These are phyloP conservation scores for Coccinonectria pachysandricola DNA, from an alignment of 2,329 filamentous ascomycete species.

Conservation along the genomic window DNA sequence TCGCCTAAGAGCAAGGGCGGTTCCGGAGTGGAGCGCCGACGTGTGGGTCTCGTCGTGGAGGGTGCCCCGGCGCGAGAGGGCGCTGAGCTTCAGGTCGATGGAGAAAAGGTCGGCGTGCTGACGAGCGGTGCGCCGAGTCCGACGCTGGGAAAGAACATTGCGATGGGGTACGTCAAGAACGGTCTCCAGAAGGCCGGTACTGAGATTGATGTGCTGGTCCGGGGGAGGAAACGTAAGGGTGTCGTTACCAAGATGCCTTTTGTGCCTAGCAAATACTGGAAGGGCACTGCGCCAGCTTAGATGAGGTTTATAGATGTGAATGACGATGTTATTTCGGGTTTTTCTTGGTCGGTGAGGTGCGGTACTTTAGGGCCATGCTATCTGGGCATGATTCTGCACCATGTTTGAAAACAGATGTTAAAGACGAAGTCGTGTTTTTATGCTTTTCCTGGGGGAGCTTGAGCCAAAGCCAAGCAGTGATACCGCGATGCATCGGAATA, in stretches of 20 bases:
- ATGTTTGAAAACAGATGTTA: too few relatives aligned
- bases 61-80: constrained; percentile 87
- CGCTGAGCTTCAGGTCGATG: constrained; percentile 60
- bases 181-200: constrained; percentile 78
- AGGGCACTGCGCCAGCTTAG: constrained; percentile 7
- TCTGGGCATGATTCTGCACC: too few relatives aligned
- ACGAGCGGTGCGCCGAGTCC: constrained; percentile 90
- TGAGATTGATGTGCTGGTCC: constrained; percentile 65
- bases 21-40: constrained; percentile 55
- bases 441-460: too few relatives aligned
- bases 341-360: too few relatives aligned
- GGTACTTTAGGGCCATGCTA: too few relatives aligned
- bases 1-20: constrained; percentile 64
- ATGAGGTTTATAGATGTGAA: neutral
- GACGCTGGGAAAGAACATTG: constrained; percentile 78
- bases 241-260: constrained; percentile 85
- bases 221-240: constrained; percentile 66
- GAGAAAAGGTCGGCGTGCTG: constrained; percentile 62
- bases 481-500: too few relatives aligned
- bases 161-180: constrained; percentile 85
- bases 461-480: too few relatives aligned
- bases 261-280: constrained; percentile 64
- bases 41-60: constrained; percentile 72
- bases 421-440: too few relatives aligned
- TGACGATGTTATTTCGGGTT: neutral